Evolutionary conservation across 371 early-diverging fungal species (phyloP), one percentile per base, ranked within the genome.

Genomic region (Cokeromyces recurvatus): DNA sequence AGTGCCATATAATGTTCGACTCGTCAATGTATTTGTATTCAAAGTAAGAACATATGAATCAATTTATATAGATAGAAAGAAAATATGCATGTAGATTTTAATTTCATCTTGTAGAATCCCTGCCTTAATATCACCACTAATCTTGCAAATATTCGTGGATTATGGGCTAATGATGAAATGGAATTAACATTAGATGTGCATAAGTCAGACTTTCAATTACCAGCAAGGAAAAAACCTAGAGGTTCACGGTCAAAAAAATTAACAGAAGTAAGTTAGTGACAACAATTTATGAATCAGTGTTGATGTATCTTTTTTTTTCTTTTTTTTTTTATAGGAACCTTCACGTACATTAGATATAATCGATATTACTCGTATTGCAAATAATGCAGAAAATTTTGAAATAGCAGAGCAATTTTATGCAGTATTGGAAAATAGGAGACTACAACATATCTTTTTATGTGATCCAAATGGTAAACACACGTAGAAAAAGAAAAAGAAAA

Each of bases 371-470:
- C 49, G 46, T 2, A 51, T 74, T 19, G 69, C 66, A 5, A 49
- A 57, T 23, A 62, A 64, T 32, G 53, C 74, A 12, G 71, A 76
- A 25, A 54, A 53, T 3, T 59, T 77, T 10, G 55, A 62, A 4
- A 44, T 74, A 21, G 65, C 77, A 0, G 71, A 77, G 24, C 78
- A 75, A 41, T 56, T 81, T 35, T 53, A 63, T 10, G 56, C 63
- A 1, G 48, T 81, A 1, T 55, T 78, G 11, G 66, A 75, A 4
- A 68, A 70, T 24, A 58, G 78, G 10, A 38, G 67, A 22, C 42
- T 78, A 7, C 81, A 81, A 46, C 77, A 78, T 55, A 41, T 74
- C 3, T 23, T 81, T 16, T 39, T 65, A 6, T 67, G 68, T 46
- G 46, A 57, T 24, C 57, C 58, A 16, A 36, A 53, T 20, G 59